A percentile compares a stretch with the other conserved stretches of the same genome.
phyloP scores from a whole-genome alignment of 2,329 filamentous ascomycete species.

The Zymoseptoria tritici region DNA sequence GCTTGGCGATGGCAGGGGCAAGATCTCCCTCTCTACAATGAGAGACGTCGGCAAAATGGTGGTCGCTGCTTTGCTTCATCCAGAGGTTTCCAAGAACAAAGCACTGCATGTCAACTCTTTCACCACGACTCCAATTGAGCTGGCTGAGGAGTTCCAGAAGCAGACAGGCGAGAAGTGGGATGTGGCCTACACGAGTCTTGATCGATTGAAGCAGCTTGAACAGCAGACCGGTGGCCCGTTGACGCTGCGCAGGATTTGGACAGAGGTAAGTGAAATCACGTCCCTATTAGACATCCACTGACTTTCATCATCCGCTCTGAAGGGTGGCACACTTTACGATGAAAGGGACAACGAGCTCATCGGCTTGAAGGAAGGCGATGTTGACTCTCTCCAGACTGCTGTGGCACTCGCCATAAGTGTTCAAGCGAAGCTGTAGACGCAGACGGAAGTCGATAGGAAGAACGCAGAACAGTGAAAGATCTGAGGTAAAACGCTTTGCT shows the following conservation, averaged over 20 bases:
- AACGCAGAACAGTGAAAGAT: background rate
- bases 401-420: constrained; percentile 32
- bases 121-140: constrained; percentile 54
- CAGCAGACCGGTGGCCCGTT: constrained; percentile 49
- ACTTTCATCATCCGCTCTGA: constrained; percentile 35
- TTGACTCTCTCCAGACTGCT: constrained; percentile 47
- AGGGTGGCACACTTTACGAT: constrained; percentile 61
- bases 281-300: background rate
- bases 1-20: constrained; percentile 54
- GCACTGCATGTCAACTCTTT: constrained; percentile 65
- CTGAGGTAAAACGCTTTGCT: background rate
- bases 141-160: constrained; percentile 60
- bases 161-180: constrained; percentile 53
- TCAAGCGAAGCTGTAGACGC: constrained; percentile 6
- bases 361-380: constrained; percentile 34
- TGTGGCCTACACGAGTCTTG: constrained; percentile 46
- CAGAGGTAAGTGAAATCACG: background rate
- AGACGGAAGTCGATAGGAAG: background rate
- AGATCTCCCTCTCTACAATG: constrained; percentile 63
- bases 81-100: constrained; percentile 46
- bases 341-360: constrained; percentile 59
- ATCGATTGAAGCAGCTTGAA: constrained; percentile 51
- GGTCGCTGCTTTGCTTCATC: constrained; percentile 53
- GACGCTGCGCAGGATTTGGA: constrained; percentile 65
- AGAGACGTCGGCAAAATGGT: constrained; percentile 62